phyloP scores from a whole-genome alignment of 2,329 filamentous ascomycete genomes.

The Didymella segeticola region DNA sequence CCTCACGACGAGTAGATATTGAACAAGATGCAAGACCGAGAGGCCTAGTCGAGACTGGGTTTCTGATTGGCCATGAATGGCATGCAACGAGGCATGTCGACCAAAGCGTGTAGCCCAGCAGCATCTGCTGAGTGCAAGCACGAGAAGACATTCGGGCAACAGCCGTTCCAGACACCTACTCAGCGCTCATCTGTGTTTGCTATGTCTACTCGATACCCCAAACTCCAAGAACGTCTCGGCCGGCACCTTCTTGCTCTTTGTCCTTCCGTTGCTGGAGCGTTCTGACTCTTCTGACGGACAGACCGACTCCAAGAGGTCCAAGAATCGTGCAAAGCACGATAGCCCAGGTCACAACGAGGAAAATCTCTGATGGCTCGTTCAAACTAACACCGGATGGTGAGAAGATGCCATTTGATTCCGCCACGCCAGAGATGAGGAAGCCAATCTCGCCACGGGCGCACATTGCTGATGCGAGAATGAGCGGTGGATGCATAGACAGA shows the following conservation, averaged over 20 bases:
- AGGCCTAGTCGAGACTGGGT: too few relatives aligned
- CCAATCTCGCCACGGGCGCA: conserved; percentile 81
- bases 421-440: conserved; percentile 75
- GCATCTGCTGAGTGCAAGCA: neutral
- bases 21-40: too few relatives aligned
- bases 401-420: conserved; percentile 63
- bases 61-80: neutral
- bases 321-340: conserved; percentile 64
- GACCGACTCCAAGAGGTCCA: conserved; percentile 60
- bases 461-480: conserved; percentile 74
- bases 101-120: neutral
- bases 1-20: too few relatives aligned
- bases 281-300: conserved; percentile 57
- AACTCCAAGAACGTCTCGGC: conserved; percentile 52
- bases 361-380: conserved; percentile 53
- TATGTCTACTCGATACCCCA: conserved; percentile 50
- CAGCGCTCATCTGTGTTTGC: neutral
- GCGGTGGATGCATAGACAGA: conserved; percentile 69
- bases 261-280: conserved; percentile 47
- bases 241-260: conserved; percentile 39
- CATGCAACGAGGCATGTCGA: neutral
- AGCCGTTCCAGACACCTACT: neutral
- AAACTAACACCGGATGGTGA: conserved; percentile 22
- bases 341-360: conserved; percentile 63
- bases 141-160: neutral